phyloP scores from a whole-genome alignment of 768 basidiomycete species.

The Auricularia sp. region DNA sequence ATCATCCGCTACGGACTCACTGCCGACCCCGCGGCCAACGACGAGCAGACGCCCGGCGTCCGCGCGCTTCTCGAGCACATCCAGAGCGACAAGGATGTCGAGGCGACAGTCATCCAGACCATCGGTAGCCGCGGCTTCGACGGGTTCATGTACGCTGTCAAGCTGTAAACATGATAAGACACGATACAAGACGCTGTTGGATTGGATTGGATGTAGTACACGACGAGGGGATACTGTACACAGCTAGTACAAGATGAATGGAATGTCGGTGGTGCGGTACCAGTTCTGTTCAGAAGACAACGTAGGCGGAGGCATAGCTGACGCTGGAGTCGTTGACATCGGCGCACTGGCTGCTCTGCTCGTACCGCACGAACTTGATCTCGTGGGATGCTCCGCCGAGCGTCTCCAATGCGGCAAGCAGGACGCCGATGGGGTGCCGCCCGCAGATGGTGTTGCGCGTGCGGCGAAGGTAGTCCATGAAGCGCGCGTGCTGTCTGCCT shows the following conservation, averaged over 20 bases:
- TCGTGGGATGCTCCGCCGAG: conserved; percentile 35
- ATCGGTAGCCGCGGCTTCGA: conserved; percentile 13
- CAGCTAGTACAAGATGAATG: neutral
- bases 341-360: conserved; percentile 76
- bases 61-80: conserved; percentile 8
- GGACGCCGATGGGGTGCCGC: conserved; percentile 87
- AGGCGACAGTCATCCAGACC: conserved; percentile 13
- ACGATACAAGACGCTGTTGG: too few relatives aligned
- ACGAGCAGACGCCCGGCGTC: conserved; percentile 7
- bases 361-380: conserved; percentile 83
- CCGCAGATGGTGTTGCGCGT: conserved; percentile 98
- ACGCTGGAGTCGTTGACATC: conserved; percentile 77
- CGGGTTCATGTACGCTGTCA: conserved; percentile 10
- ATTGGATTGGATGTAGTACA: too few relatives aligned
- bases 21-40: conserved; percentile 2
- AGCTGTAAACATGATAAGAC: too few relatives aligned
- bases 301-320: conserved; percentile 89
- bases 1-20: conserved; percentile 8
- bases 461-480: conserved; percentile 53
- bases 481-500: conserved; percentile 45
- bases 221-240: too few relatives aligned
- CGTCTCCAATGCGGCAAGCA: conserved; percentile 64
- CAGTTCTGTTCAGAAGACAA: conserved; percentile 40
- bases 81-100: conserved; percentile 9
- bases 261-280: neutral